Conservation (phyloP, 371 early-diverging fungal species). For the Circinella umbellata region DNA sequence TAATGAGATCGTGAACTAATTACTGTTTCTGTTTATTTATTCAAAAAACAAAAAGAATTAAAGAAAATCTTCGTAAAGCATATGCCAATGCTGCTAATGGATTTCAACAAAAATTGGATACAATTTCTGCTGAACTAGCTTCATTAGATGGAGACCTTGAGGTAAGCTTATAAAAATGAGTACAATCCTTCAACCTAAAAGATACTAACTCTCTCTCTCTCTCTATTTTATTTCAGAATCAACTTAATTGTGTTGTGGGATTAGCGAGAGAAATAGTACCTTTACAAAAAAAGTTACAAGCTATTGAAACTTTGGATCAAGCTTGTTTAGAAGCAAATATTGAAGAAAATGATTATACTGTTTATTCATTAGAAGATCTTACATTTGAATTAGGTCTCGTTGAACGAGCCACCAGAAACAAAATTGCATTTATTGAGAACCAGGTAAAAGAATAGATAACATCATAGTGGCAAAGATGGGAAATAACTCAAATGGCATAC, state of each 20-base stretch:
- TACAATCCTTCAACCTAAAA: too few species aligned
- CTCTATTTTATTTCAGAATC: constrained; percentile 60
- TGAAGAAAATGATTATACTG: constrained; percentile 93
- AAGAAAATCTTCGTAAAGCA: constrained; percentile 72
- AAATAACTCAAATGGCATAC: too few species aligned
- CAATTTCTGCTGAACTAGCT: constrained; percentile 69
- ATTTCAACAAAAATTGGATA: constrained; percentile 69
- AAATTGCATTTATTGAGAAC: constrained; percentile 90
- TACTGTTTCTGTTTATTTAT: neutral
- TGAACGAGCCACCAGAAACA: constrained; percentile 81
- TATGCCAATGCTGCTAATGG: constrained; percentile 83
- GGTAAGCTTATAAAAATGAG: constrained; percentile 30
- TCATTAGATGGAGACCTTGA: constrained; percentile 74
- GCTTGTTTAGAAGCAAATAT: constrained; percentile 85
- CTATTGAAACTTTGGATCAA: constrained; percentile 66
- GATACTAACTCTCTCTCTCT: too few species aligned
- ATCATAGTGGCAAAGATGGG: neutral
- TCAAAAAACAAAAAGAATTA: constrained; percentile 63
- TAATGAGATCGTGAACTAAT: neutral
- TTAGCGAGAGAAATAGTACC: constrained; percentile 41
- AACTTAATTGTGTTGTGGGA: constrained; percentile 66
- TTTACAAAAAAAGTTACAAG: constrained; percentile 38
- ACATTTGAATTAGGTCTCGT: constrained; percentile 84
- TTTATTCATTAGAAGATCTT: constrained; percentile 88
- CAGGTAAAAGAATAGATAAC: constrained; percentile 56